Evolutionary conservation across 306 rosid genomes (phyloP).

Genomic region (Malus domestica): DNA sequence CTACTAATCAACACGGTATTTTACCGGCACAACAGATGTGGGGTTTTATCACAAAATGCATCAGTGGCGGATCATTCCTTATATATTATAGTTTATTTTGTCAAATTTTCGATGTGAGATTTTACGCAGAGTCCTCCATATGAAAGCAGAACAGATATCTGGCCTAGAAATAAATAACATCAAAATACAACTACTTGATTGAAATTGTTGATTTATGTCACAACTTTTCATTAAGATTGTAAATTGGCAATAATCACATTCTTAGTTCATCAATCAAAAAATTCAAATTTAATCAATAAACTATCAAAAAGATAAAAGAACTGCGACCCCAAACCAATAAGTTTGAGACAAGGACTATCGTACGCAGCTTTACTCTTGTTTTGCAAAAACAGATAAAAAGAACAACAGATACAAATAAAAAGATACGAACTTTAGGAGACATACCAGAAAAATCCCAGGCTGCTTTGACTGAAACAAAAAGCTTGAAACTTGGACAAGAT

Average conservation of each 20-base stretch:
- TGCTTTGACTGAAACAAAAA: conserved; percentile 6
- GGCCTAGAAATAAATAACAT: not conserved
- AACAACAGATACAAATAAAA: not conserved
- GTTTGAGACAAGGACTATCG: rapidly evolving
- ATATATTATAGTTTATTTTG: too few relatives aligned
- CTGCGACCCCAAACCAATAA: too few relatives aligned
- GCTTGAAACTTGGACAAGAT: not conserved
- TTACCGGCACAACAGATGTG: too few relatives aligned
- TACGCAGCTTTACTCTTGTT: too few relatives aligned
- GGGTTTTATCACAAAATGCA: too few relatives aligned
- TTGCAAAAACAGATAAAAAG: too few relatives aligned
- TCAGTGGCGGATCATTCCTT: too few relatives aligned
- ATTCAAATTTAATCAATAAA: not conserved
- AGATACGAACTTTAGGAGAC: not conserved
- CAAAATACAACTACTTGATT: not conserved
- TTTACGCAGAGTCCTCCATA: not conserved
- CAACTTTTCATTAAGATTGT: not conserved
- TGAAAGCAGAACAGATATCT: not conserved
- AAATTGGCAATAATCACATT: too few relatives aligned
- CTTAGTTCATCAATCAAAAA: too few relatives aligned
- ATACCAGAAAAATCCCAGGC: conserved; percentile 22
- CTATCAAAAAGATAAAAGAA: not conserved
- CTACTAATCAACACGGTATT: too few relatives aligned
- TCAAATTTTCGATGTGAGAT: not conserved
- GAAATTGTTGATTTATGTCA: not conserved